Percentiles rank a stretch among this genome's conserved stretches.
These are phyloP conservation scores for Coprinopsis marcescibilis DNA, from an alignment of 768 basidiomycete genomes.

Conservation along the genomic window DNA sequence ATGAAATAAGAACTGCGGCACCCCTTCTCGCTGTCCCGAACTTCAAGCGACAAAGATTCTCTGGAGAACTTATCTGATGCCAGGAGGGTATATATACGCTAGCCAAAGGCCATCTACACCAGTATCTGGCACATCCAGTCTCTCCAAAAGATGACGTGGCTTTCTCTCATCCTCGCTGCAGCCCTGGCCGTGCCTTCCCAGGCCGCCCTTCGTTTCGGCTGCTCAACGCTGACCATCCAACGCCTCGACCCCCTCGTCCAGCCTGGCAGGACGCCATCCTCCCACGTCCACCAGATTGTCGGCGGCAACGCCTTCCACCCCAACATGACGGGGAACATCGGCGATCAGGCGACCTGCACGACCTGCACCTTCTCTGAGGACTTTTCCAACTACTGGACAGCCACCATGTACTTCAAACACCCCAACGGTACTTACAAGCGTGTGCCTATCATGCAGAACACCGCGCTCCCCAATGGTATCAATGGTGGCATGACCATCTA, in stretches of 20 bases:
- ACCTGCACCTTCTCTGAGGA: slow-evolving; percentile 8
- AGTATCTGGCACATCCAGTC: no score
- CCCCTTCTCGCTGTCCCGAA: no score
- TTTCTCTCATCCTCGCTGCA: neutral
- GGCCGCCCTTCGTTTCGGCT: neutral
- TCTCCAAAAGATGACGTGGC: neutral
- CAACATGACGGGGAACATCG: no score
- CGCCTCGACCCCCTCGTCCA: no score
- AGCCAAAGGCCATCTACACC: no score
- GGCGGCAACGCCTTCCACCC: neutral
- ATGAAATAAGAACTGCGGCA: no score
- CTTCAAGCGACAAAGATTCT: no score
- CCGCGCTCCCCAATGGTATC: no score
- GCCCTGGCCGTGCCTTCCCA: neutral
- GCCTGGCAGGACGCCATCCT: neutral
- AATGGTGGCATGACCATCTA: no score
- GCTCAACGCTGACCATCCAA: neutral
- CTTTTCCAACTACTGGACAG: slow-evolving; percentile 9
- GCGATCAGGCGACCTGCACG: slow-evolving; percentile 3
- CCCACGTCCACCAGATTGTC: neutral
- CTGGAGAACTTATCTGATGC: no score
- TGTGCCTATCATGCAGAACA: no score
- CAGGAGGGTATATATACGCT: no score
- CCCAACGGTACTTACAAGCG: neutral
- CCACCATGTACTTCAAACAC: slow-evolving; percentile 7